Conservation (phyloP, 2,329 filamentous ascomycete species). For the Paraphaeosphaeria minitans region DNA sequence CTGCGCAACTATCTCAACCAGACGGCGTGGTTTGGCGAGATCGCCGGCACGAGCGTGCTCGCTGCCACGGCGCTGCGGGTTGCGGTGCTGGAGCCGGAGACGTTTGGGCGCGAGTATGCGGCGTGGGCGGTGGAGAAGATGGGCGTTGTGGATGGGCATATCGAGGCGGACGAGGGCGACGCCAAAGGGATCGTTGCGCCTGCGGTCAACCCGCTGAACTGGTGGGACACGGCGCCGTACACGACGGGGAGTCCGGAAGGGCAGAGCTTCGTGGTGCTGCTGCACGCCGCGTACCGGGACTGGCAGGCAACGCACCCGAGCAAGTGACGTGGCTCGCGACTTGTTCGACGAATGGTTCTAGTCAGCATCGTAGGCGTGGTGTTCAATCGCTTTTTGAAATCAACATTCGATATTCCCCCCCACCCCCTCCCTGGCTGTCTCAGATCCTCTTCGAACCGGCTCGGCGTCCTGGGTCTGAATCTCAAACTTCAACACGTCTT, state of each 20-base stretch:
- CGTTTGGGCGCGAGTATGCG: conserved; percentile 46
- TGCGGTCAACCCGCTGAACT: conserved; percentile 51
- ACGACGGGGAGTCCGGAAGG: conserved; percentile 48
- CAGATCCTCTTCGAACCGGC: conserved; percentile 10
- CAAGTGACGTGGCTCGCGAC: neutral
- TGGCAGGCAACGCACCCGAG: conserved; percentile 24
- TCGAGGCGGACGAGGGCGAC: conserved; percentile 46
- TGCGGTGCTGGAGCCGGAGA: conserved; percentile 47
- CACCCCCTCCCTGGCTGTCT: too few relatives aligned
- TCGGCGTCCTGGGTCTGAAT: conserved; percentile 14
- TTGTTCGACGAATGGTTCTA: neutral
- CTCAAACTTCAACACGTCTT: too few relatives aligned
- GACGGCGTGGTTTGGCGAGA: conserved; percentile 53
- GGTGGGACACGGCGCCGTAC: conserved; percentile 35
- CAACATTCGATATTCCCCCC: neutral
- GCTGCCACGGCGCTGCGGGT: conserved; percentile 54
- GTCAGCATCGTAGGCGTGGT: neutral
- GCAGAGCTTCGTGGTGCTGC: conserved; percentile 51
- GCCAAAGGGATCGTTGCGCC: conserved; percentile 47
- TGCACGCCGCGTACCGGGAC: conserved; percentile 52
- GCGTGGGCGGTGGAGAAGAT: conserved; percentile 53
- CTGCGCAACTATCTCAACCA: conserved; percentile 56
- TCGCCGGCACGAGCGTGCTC: conserved; percentile 55
- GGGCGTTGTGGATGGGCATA: conserved; percentile 39
- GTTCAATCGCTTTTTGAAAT: too few relatives aligned